Percentiles rank a stretch among this genome's conserved stretches.
phyloP scores from a whole-genome alignment of 2,329 filamentous ascomycete species.

The Curvularia sp. region DNA sequence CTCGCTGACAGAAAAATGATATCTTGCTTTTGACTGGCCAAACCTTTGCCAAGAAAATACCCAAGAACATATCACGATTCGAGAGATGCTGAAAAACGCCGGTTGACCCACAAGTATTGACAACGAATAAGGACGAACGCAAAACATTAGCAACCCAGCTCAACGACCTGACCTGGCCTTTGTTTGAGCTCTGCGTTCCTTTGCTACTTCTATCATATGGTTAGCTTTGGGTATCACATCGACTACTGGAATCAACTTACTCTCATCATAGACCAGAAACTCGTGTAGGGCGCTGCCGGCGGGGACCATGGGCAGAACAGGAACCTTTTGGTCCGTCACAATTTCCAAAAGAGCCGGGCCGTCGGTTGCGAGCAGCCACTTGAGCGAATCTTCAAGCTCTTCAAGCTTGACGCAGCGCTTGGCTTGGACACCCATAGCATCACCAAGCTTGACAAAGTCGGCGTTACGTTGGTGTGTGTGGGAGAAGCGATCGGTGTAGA shows the following conservation, averaged over 20 bases:
- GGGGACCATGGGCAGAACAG: constrained; percentile 97
- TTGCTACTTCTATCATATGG: constrained; percentile 24
- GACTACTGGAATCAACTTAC: constrained; percentile 55
- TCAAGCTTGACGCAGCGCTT: constrained; percentile 74
- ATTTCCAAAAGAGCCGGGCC: constrained; percentile 95
- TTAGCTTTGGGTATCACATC: constrained; percentile 10
- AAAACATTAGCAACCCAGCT: constrained; percentile 9
- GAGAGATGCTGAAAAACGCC: constrained; percentile 25
- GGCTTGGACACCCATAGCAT: constrained; percentile 87
- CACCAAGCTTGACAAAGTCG: constrained; percentile 91
- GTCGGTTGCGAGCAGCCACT: constrained; percentile 83
- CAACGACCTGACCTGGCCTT: constrained; percentile 40
- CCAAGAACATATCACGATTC: neutral
- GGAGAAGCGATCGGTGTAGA: constrained; percentile 91
- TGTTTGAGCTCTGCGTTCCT: constrained; percentile 42
- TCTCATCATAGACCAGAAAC: constrained; percentile 86
- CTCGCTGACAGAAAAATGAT: constrained; percentile 1
- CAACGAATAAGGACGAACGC: constrained; percentile 23
- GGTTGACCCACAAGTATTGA: constrained; percentile 28
- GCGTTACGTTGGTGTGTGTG: constrained; percentile 95
- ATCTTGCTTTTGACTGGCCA: constrained; percentile 17
- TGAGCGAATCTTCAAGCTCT: constrained; percentile 77
- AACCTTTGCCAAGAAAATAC: constrained; percentile 4
- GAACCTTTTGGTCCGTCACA: constrained; percentile 85
- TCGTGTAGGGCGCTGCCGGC: constrained; percentile 87